Conservation (phyloP, 2,329 filamentous ascomycete species). For the Colletotrichum salicis region DNA sequence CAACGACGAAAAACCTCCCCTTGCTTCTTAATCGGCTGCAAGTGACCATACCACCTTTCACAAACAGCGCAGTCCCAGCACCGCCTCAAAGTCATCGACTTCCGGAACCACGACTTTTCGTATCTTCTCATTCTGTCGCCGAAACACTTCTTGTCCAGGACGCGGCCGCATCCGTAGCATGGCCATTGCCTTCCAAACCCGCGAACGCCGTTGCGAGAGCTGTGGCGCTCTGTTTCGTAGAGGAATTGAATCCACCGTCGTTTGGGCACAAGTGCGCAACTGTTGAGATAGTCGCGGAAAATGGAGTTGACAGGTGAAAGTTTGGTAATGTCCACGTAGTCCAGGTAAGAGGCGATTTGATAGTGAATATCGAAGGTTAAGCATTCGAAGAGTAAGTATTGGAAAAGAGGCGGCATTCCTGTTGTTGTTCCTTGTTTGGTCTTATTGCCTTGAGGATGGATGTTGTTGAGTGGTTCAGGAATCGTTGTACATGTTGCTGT, state of each 20-base stretch:
- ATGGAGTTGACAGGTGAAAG: not conserved
- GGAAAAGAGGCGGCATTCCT: not conserved
- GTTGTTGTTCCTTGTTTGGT: not conserved
- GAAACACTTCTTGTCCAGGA: not conserved
- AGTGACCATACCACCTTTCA: not conserved
- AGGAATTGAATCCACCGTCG: not conserved
- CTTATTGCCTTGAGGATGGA: no score
- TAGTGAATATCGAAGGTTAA: conserved; percentile 10
- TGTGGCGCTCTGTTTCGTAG: not conserved
- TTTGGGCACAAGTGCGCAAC: not conserved
- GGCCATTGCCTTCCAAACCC: not conserved
- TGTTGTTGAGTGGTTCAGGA: no score
- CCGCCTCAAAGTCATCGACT: not conserved
- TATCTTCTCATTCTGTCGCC: conserved; percentile 7
- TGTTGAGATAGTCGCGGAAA: conserved; percentile 5
- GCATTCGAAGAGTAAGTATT: not conserved
- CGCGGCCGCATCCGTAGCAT: conserved; percentile 12
- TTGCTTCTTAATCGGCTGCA: conserved; percentile 13
- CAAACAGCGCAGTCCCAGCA: conserved; percentile 22
- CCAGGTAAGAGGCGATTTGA: not conserved
- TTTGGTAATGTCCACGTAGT: conserved; percentile 8
- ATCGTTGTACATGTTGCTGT: no score
- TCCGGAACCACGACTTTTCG: not conserved
- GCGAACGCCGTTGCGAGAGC: not conserved
- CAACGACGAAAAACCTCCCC: not conserved